Percentiles rank a stretch among this genome's conserved stretches.
Conservation (phyloP, 495 filamentous ascomycete genomes). For the Aspergillus carlsbadensis region DNA sequence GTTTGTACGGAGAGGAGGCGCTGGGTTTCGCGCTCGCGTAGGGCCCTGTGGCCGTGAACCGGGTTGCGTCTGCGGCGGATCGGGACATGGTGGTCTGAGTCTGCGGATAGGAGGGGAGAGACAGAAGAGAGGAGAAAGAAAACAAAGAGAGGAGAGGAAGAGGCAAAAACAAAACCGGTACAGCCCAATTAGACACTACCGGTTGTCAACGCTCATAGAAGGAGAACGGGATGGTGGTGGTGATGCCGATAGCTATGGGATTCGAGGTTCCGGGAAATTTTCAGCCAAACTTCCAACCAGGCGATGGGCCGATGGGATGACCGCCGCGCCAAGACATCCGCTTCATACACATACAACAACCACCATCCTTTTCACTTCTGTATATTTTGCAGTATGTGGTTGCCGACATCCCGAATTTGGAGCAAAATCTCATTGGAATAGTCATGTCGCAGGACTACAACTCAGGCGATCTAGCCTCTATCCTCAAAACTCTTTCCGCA, state of each 20-base stretch:
- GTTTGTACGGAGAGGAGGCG: constrained; percentile 34
- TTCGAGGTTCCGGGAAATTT: constrained; percentile 35
- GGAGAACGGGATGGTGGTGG: background rate
- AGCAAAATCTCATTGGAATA: background rate
- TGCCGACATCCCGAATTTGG: background rate
- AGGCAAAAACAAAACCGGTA: constrained; percentile 10
- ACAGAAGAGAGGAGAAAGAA: constrained; percentile 12
- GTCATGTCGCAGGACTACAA: constrained; percentile 41
- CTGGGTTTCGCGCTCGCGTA: constrained; percentile 73
- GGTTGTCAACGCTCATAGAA: background rate
- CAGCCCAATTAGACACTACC: background rate
- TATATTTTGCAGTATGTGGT: background rate
- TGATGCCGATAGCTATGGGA: constrained; percentile 14
- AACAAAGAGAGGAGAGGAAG: constrained; percentile 3
- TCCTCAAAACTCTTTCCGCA: constrained; percentile 51
- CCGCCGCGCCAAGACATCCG: constrained; percentile 6
- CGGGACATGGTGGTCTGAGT: constrained; percentile 60
- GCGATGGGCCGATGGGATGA: constrained; percentile 11
- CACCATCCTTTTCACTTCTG: background rate
- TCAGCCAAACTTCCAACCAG: constrained; percentile 25
- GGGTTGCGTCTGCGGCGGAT: constrained; percentile 88
- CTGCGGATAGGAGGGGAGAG: constrained; percentile 8
- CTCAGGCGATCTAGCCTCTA: constrained; percentile 49
- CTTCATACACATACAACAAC: background rate
- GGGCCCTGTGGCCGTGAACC: constrained; percentile 90